A percentile compares a stretch with the other conserved stretches of the same genome.
Conservation (phyloP, 495 filamentous ascomycete genomes). For the Trichocladium uniseriatum region DNA sequence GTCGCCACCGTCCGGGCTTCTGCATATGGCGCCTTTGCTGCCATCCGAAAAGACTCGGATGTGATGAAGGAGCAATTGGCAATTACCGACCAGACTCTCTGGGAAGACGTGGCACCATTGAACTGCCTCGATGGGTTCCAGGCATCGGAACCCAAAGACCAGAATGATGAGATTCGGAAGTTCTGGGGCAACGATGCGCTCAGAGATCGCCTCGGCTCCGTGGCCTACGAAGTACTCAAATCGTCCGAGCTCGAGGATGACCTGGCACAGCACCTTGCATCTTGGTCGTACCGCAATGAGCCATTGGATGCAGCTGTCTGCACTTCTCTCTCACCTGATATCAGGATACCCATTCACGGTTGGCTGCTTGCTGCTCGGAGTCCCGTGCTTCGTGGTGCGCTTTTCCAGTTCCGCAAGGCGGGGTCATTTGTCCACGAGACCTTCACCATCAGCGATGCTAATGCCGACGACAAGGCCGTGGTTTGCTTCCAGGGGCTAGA, state of each 20-base stretch:
- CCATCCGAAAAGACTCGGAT: constrained; percentile 75
- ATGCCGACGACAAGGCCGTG: constrained; percentile 39
- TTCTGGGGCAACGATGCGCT: constrained; percentile 29
- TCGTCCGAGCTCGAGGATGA: constrained; percentile 50
- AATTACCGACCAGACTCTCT: constrained; percentile 54
- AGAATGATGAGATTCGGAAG: constrained; percentile 26
- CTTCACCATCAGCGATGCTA: constrained; percentile 49
- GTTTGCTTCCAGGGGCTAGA: constrained; percentile 60
- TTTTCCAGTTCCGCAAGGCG: constrained; percentile 43
- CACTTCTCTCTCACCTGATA: constrained; percentile 51
- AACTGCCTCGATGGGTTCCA: constrained; percentile 49
- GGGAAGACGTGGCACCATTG: constrained; percentile 63
- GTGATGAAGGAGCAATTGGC: constrained; percentile 66
- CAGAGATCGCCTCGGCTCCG: constrained; percentile 23
- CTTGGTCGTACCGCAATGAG: constrained; percentile 27
- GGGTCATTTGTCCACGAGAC: constrained; percentile 41
- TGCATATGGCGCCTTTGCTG: constrained; percentile 78
- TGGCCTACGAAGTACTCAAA: constrained; percentile 41
- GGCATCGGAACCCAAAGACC: constrained; percentile 22
- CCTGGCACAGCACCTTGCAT: constrained; percentile 34
- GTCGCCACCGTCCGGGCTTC: constrained; percentile 78
- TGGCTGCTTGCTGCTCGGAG: constrained; percentile 72
- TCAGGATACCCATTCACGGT: constrained; percentile 70
- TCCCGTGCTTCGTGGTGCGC: constrained; percentile 50
- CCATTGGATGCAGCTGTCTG: constrained; percentile 39